A percentile compares a stretch with the other conserved stretches of the same genome.
Evolutionary conservation across 148 eudicot genomes (phyloP).

Genomic region (Rhododendron mucronatum): DNA sequence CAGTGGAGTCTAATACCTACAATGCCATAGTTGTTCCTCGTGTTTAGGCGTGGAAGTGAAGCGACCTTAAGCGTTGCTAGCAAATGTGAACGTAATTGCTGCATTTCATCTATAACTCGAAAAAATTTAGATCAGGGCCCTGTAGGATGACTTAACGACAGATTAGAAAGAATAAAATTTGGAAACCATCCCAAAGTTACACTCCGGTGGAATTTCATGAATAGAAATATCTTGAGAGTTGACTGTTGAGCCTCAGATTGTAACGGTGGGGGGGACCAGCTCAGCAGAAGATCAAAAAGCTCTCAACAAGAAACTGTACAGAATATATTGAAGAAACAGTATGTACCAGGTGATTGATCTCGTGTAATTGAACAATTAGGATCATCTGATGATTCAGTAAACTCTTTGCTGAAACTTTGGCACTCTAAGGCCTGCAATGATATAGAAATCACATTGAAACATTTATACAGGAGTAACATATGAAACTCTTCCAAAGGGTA

Average conservation of each 20-base stretch:
- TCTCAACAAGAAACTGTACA: not conserved
- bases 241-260: not conserved
- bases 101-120: not conserved
- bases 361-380: slow-evolving; percentile 11
- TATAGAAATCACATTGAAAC: not conserved
- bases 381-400: slow-evolving; percentile 13
- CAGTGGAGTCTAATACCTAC: no score
- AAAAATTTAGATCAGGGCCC: not conserved
- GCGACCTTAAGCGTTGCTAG: not conserved
- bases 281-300: not conserved
- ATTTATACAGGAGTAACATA: not conserved
- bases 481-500: slow-evolving; percentile 27
- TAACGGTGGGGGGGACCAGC: not conserved
- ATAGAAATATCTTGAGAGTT: not conserved
- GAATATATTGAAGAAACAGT: not conserved
- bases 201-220: not conserved
- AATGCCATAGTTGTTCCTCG: no score
- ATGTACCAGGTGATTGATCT: slow-evolving; percentile 20
- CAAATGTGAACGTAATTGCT: no score
- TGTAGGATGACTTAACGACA: not conserved
- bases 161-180: not conserved
- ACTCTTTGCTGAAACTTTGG: slow-evolving; percentile 16
- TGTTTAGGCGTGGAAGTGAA: no score
- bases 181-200: not conserved
- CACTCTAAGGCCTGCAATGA: slow-evolving; percentile 23